Conservation (phyloP, 495 filamentous ascomycete species). For the Glarea lozoyensis region DNA sequence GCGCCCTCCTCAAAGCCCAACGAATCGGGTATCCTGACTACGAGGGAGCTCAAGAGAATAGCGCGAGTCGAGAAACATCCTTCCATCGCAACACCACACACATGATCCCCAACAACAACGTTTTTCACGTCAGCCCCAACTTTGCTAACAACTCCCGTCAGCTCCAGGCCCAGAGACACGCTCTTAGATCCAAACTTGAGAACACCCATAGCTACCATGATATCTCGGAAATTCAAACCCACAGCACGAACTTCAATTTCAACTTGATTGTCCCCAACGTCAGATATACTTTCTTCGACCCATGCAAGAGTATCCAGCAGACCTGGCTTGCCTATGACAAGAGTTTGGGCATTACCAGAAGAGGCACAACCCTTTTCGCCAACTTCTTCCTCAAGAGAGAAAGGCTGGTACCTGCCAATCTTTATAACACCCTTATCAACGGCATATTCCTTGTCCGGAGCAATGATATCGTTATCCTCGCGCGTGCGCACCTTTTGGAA, state of each 20-base stretch:
- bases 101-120: slow-evolving; percentile 26
- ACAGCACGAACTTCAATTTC: slow-evolving; percentile 24
- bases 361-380: neutral
- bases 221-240: slow-evolving; percentile 24
- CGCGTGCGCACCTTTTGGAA: too few species aligned
- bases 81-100: slow-evolving; percentile 19
- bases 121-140: slow-evolving; percentile 21
- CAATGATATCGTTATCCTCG: too few species aligned
- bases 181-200: too few species aligned
- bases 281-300: neutral
- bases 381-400: neutral
- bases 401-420: too few species aligned
- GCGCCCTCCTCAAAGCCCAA: slow-evolving; percentile 6
- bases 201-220: slow-evolving; percentile 27
- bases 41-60: neutral
- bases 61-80: slow-evolving; percentile 22
- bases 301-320: neutral
- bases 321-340: neutral
- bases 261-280: slow-evolving; percentile 20
- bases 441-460: too few species aligned
- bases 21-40: slow-evolving; percentile 2
- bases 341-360: neutral
- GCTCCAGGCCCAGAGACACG: slow-evolving; percentile 20
- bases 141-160: slow-evolving; percentile 19
- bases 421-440: too few species aligned